Percentiles rank a stretch among this genome's conserved stretches.
Conservation (phyloP, 495 filamentous ascomycete genomes). For the Chaetomidium leptoderma region DNA sequence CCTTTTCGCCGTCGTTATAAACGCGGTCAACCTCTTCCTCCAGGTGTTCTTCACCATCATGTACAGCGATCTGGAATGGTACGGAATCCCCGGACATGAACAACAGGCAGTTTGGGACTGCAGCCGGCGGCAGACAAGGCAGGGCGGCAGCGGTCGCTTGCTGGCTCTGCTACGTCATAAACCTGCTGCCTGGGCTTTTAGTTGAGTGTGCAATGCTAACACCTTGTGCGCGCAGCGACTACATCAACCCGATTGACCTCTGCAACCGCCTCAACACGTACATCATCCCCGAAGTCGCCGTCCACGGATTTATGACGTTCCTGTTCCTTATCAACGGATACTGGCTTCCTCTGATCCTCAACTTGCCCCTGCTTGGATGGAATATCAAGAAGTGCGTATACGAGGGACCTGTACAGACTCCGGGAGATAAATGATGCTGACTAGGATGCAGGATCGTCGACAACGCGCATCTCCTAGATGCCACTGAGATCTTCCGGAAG, state of each 20-base stretch:
- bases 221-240: conserved; percentile 61
- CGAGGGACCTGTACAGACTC: too few species aligned
- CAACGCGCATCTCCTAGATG: conserved; percentile 93
- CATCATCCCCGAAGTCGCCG: conserved; percentile 97
- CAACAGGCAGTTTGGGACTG: not conserved
- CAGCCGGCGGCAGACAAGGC: not conserved
- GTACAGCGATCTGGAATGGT: conserved; percentile 99
- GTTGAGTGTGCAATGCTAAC: not conserved
- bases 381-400: conserved; percentile 90
- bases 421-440: not conserved
- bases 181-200: conserved; percentile 1
- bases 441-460: conserved; percentile 71
- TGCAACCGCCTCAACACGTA: conserved; percentile 99
- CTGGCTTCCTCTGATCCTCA: conserved; percentile 90
- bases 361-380: conserved; percentile 86
- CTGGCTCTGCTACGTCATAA: not conserved
- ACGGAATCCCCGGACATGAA: conserved; percentile 35
- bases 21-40: conserved; percentile 99
- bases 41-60: conserved; percentile 99
- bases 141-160: not conserved
- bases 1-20: conserved; percentile 96
- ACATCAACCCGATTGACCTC: conserved; percentile 99
- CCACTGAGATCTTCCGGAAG: conserved; percentile 99
- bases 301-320: conserved; percentile 91
- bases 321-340: conserved; percentile 98